Base-by-base conservation (phyloP, 192 early-diverging fungal genomes). In the Entomortierella beljakovae region DNA sequence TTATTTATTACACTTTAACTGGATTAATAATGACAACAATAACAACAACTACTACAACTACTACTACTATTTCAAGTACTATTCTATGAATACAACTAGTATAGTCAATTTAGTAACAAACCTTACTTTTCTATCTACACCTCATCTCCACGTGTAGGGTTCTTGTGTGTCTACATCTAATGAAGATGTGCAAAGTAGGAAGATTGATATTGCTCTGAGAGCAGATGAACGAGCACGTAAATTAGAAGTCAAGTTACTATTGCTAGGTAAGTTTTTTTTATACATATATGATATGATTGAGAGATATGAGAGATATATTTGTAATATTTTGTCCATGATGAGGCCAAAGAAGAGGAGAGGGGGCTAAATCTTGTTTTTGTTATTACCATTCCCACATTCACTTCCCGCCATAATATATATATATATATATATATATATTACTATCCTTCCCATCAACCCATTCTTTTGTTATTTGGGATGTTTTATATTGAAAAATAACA, bases 181-280 rank as follows among this genome's bases (percentile, higher is more conserved):
- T 2, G 61, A 57, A 51, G 74, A 77, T 25, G 43, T 42, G 15
- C 74, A 77, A 33, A 81, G 70, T 33, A 68, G 51, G 25, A 57
- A 56, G 51, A 81, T 81, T 23, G 80, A 81, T 37, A 25, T 31
- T 5, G 71, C 68, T 18, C 64, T 81, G 50, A 81, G 33, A 32
- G 64, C 61, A 7, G 80, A 72, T 38, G 71, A 69, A 34, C 48
- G 61, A 29, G 56, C 43, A 31, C 71, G 66, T 22, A 66, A 69
- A 37, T 50, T 64, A 26, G 80, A 81, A 29, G 80, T 81, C 58
- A 81, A 81, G 25, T 46, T 81, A 16, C 65, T 81, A 16, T 46
- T 81, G 32, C 66, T 81, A 23, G 80, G 80, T 68, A 77, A 18
- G 57, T 58, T 13, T 55, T 50, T 43, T 13, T 18, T 43, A 43